Percentiles rank a stretch among this genome's conserved stretches.
phyloP scores from a whole-genome alignment of 768 basidiomycete genomes.

The Lactarius pseudohatsudake region DNA sequence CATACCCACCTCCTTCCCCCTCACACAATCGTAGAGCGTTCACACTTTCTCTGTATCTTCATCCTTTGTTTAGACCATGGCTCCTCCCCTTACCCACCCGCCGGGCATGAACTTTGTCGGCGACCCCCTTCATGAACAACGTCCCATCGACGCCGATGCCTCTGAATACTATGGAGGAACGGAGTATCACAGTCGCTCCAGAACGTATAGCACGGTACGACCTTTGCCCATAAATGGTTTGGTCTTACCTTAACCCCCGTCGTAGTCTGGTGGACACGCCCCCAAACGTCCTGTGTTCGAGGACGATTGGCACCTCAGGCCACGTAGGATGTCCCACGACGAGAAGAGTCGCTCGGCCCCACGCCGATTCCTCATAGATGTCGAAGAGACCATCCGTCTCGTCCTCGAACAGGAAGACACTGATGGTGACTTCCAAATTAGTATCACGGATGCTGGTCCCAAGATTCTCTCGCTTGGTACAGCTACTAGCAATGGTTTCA shows the following conservation, averaged over 20 bases:
- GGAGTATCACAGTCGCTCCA: constrained; percentile 75
- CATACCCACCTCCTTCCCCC: constrained; percentile 10
- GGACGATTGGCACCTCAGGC: constrained; percentile 69
- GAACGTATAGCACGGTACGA: constrained; percentile 86
- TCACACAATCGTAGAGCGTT: background rate
- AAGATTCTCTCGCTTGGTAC: constrained; percentile 96
- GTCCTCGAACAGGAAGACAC: constrained; percentile 98
- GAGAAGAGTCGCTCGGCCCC: constrained; percentile 76
- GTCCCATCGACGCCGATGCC: constrained; percentile 62
- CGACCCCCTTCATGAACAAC: constrained; percentile 44
- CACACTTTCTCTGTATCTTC: background rate
- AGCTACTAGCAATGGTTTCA: constrained; percentile 96
- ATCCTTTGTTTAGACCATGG: constrained; percentile 44
- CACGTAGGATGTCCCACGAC: constrained; percentile 88
- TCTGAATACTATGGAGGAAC: constrained; percentile 80
- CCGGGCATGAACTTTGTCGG: constrained; percentile 65
- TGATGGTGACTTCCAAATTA: constrained; percentile 95
- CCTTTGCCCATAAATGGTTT: background rate
- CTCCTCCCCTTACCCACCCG: constrained; percentile 64
- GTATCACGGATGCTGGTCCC: constrained; percentile 92
- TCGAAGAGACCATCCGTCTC: constrained; percentile 95
- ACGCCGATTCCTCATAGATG: constrained; percentile 92
- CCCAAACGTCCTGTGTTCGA: constrained; percentile 76
- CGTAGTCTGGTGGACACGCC: constrained; percentile 28
- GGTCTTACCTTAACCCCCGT: constrained; percentile 21